These are phyloP conservation scores for Anthoceros angustus DNA, from an alignment of 225 moss, liverwort and hornwort genomes.

Conservation along the genomic window DNA sequence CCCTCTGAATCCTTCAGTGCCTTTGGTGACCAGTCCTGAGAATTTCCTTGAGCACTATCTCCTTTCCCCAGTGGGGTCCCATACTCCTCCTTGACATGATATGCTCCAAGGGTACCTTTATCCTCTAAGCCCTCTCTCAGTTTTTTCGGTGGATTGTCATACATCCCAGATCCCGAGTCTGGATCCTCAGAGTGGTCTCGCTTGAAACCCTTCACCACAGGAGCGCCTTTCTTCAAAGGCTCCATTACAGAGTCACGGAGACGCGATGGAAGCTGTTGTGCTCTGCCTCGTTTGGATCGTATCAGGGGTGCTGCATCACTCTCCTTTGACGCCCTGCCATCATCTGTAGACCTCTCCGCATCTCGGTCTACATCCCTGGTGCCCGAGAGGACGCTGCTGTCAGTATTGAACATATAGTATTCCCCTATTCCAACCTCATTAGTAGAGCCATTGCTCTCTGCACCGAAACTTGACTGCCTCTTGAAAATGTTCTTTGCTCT, in stretches of 20 bases:
- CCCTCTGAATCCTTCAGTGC: slow-evolving; percentile 22
- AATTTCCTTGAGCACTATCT: not conserved
- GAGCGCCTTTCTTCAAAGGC: slow-evolving; percentile 59
- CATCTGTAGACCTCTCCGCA: slow-evolving; percentile 12
- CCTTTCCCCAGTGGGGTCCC: not conserved
- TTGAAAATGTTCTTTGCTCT: not conserved
- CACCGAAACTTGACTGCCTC: slow-evolving; percentile 4
- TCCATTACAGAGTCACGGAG: slow-evolving; percentile 92
- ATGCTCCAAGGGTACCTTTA: slow-evolving; percentile 24
- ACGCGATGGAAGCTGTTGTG: slow-evolving; percentile 77
- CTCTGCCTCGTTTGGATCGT: slow-evolving; percentile 83
- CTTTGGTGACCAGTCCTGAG: slow-evolving; percentile 27
- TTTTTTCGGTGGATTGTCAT: slow-evolving; percentile 30
- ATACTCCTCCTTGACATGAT: slow-evolving; percentile 11
- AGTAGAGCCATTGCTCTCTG: not conserved
- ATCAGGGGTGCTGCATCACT: slow-evolving; percentile 70
- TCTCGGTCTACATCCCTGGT: slow-evolving; percentile 13
- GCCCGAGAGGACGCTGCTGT: not conserved
- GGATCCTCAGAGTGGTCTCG: slow-evolving; percentile 24
- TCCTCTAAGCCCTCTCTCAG: slow-evolving; percentile 18
- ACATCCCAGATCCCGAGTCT: slow-evolving; percentile 23
- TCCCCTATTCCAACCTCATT: not conserved
- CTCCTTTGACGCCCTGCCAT: slow-evolving; percentile 23
- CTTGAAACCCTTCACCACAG: slow-evolving; percentile 31
- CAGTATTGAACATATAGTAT: not conserved